Conservation (phyloP, 2,329 filamentous ascomycete genomes). For the Teratosphaeria pseudoeucalypti region DNA sequence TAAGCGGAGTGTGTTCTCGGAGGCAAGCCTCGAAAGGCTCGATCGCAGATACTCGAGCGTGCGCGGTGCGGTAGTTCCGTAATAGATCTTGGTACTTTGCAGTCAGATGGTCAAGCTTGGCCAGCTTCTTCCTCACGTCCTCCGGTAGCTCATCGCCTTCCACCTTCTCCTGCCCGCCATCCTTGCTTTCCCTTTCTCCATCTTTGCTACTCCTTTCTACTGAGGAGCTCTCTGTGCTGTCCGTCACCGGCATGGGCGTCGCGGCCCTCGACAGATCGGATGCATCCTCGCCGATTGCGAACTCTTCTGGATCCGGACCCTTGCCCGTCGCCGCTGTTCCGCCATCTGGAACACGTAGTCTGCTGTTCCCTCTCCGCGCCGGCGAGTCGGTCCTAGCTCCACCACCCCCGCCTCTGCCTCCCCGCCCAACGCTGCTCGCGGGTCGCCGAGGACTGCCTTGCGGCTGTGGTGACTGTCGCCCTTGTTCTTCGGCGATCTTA, state of each 20-base stretch:
- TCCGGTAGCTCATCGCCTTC: slow-evolving; percentile 50
- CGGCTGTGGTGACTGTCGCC: slow-evolving; percentile 50
- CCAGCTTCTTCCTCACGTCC: slow-evolving; percentile 64
- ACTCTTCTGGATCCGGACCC: slow-evolving; percentile 72
- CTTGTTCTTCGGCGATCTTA: slow-evolving; percentile 86
- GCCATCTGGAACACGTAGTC: slow-evolving; percentile 16
- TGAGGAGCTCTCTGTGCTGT: slow-evolving; percentile 22
- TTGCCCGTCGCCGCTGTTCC: slow-evolving; percentile 15
- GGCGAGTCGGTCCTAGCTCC: slow-evolving; percentile 25
- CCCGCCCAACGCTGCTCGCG: slow-evolving; percentile 21
- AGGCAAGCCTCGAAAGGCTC: slow-evolving; percentile 88
- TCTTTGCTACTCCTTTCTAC: slow-evolving; percentile 22
- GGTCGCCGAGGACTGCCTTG: slow-evolving; percentile 31
- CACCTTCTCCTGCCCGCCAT: slow-evolving; percentile 12
- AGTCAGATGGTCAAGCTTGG: slow-evolving; percentile 84
- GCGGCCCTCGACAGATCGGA: slow-evolving; percentile 47
- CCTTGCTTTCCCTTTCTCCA: slow-evolving; percentile 14
- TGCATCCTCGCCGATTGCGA: slow-evolving; percentile 77
- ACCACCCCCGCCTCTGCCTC: slow-evolving; percentile 32
- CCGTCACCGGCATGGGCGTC: slow-evolving; percentile 46
- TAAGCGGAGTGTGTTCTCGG: slow-evolving; percentile 83
- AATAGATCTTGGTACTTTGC: slow-evolving; percentile 79
- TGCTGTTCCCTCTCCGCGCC: slow-evolving; percentile 14
- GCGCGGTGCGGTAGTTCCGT: slow-evolving; percentile 83
- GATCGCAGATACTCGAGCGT: slow-evolving; percentile 74